Evolutionary conservation across 2,329 filamentous ascomycete species (phyloP).

Genomic region (Bipolaris oryzae): DNA sequence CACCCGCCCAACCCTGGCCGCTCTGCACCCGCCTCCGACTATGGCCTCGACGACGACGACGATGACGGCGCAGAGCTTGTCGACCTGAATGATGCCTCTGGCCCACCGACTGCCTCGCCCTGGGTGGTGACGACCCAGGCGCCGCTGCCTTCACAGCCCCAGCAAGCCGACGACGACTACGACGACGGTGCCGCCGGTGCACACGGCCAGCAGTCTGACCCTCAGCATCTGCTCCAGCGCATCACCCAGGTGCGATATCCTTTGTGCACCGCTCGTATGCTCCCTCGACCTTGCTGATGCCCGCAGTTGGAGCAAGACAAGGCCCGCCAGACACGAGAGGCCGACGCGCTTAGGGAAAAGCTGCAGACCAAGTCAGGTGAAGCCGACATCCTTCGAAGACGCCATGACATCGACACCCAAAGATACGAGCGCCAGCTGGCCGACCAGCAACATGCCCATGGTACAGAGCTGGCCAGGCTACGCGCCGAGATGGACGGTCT

Average conservation of each 20-base stretch:
- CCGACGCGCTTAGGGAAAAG: slow-evolving; percentile 40
- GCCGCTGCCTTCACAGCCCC: slow-evolving; percentile 10
- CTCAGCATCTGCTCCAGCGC: slow-evolving; percentile 47
- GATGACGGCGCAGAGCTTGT: slow-evolving; percentile 48
- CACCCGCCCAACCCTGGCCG: slow-evolving; percentile 5
- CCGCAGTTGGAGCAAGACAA: slow-evolving; percentile 53
- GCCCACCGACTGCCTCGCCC: slow-evolving; percentile 1
- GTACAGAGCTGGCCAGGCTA: slow-evolving; percentile 68
- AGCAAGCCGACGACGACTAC: slow-evolving; percentile 3
- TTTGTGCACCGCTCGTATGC: background rate
- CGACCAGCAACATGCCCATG: slow-evolving; percentile 66
- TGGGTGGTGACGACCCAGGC: background rate
- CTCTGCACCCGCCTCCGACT: slow-evolving; percentile 39
- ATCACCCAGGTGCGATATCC: slow-evolving; percentile 48
- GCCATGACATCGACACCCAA: slow-evolving; percentile 66
- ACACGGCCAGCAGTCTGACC: slow-evolving; percentile 27
- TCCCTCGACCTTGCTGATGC: slow-evolving; percentile 23
- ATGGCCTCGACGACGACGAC: slow-evolving; percentile 55
- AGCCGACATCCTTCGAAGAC: slow-evolving; percentile 74
- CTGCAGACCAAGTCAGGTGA: slow-evolving; percentile 68
- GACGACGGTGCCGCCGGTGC: background rate
- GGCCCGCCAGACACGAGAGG: slow-evolving; percentile 30
- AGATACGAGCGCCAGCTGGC: slow-evolving; percentile 68
- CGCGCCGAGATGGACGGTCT: slow-evolving; percentile 69
- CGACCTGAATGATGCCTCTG: slow-evolving; percentile 50